Conservation (phyloP, 345 rosid species). For the Salix koriyanagi region DNA sequence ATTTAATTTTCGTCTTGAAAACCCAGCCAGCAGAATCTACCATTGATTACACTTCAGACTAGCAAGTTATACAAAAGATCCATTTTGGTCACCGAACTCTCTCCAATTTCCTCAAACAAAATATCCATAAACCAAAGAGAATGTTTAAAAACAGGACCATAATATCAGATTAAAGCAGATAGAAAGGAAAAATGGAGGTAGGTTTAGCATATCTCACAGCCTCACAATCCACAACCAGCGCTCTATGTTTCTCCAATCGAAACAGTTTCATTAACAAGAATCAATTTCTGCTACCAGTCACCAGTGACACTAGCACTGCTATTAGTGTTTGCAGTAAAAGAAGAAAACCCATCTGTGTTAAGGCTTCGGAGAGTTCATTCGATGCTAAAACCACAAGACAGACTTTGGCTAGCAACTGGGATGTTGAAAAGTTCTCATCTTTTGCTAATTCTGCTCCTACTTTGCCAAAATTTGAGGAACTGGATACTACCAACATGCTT, state of each 20-base stretch:
- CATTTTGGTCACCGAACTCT: too few relatives aligned
- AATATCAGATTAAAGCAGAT: background rate
- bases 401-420: conserved; percentile 68
- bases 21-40: too few relatives aligned
- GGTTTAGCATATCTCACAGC: conserved; percentile 27
- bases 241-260: conserved; percentile 23
- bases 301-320: background rate
- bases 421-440: conserved; percentile 40
- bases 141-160: too few relatives aligned
- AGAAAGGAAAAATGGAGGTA: conserved; percentile 30
- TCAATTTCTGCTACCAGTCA: conserved; percentile 18
- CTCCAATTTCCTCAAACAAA: too few relatives aligned
- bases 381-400: conserved; percentile 15
- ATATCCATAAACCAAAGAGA: too few relatives aligned
- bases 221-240: conserved; percentile 19
- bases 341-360: conserved; percentile 30
- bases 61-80: too few relatives aligned
- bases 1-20: too few relatives aligned
- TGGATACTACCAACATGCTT: conserved; percentile 82
- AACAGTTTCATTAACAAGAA: conserved; percentile 9
- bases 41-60: too few relatives aligned
- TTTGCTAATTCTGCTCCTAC: conserved; percentile 42
- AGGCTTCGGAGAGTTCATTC: conserved; percentile 34
- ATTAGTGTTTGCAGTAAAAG: conserved; percentile 5
- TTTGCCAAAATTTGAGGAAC: conserved; percentile 76